Percentiles rank a stretch among this genome's conserved stretches.
Evolutionary conservation across 2,329 filamentous ascomycete species (phyloP).

Genomic region (Aureobasidium uvarum): DNA sequence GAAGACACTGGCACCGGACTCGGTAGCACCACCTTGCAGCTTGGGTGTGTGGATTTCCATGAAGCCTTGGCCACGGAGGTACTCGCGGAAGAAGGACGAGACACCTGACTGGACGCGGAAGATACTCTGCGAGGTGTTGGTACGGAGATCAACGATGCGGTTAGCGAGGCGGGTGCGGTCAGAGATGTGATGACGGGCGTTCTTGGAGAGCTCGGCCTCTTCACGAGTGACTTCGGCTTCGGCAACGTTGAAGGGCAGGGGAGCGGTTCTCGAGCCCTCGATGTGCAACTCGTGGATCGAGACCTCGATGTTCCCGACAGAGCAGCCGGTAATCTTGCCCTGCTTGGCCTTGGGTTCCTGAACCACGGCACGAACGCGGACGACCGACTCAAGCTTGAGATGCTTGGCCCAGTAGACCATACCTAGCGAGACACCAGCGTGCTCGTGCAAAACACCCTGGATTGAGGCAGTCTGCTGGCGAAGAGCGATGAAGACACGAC

Average conservation of each 20-base stretch:
- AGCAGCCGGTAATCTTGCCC: constrained; percentile 70
- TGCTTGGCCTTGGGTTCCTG: constrained; percentile 65
- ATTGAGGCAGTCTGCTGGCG: constrained; percentile 80
- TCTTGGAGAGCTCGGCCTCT: constrained; percentile 57
- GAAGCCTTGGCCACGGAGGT: constrained; percentile 73
- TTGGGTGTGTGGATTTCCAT: constrained; percentile 95
- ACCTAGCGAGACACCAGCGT: constrained; percentile 63
- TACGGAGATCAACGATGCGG: constrained; percentile 79
- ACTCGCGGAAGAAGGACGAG: constrained; percentile 73
- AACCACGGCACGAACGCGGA: constrained; percentile 71
- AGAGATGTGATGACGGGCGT: constrained; percentile 60
- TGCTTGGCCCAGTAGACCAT: constrained; percentile 89
- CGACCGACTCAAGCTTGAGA: constrained; percentile 72
- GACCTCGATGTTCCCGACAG: constrained; percentile 73
- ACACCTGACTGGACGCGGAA: constrained; percentile 84
- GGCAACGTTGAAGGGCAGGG: constrained; percentile 67
- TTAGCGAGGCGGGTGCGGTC: constrained; percentile 71
- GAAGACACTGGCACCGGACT: constrained; percentile 89
- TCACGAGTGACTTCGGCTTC: constrained; percentile 63
- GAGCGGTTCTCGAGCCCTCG: constrained; percentile 59
- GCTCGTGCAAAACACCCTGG: constrained; percentile 72
- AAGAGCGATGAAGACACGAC: constrained; percentile 81
- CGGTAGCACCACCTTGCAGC: constrained; percentile 82
- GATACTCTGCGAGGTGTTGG: constrained; percentile 81
- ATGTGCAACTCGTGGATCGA: constrained; percentile 65